Conservation (phyloP, 2,329 filamentous ascomycete genomes). For the Amphichorda felina region DNA sequence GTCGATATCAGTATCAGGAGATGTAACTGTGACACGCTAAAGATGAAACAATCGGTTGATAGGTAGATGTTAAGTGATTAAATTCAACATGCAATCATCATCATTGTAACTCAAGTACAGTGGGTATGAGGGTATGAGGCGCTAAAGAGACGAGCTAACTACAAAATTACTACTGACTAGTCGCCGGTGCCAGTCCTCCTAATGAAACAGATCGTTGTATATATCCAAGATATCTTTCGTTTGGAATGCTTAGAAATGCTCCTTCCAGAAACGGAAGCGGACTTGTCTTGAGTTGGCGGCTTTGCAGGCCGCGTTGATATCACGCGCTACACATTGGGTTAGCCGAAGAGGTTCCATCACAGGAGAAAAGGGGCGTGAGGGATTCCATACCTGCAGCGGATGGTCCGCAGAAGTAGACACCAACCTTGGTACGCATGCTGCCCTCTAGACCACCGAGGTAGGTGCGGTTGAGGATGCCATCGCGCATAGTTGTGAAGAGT, state of each 20-base stretch:
- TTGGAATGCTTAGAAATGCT: conserved; percentile 72
- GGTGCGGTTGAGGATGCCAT: conserved; percentile 73
- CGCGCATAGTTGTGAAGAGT: conserved; percentile 73
- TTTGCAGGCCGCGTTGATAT: conserved; percentile 75
- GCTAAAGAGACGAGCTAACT: too few relatives aligned
- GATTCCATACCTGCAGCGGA: conserved; percentile 54
- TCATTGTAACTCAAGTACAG: too few relatives aligned
- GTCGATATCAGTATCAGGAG: background rate
- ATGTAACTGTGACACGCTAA: background rate
- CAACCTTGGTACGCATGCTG: conserved; percentile 70
- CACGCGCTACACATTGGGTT: conserved; percentile 44
- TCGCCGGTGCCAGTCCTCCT: too few relatives aligned
- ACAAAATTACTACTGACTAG: too few relatives aligned
- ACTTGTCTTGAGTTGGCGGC: conserved; percentile 64
- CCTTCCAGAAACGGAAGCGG: conserved; percentile 97
- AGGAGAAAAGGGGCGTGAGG: too few relatives aligned
- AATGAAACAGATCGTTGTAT: too few relatives aligned
- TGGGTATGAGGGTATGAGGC: too few relatives aligned
- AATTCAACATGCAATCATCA: too few relatives aligned
- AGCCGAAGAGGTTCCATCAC: too few relatives aligned
- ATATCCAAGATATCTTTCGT: too few relatives aligned
- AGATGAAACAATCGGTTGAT: too few relatives aligned
- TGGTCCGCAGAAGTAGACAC: conserved; percentile 96
- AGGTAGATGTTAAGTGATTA: too few relatives aligned
- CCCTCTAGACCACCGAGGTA: conserved; percentile 77